A percentile compares a stretch with the other conserved stretches of the same genome.
Evolutionary conservation across 352 stramenopile species (phyloP).

Genomic region (Peronospora destructor): DNA sequence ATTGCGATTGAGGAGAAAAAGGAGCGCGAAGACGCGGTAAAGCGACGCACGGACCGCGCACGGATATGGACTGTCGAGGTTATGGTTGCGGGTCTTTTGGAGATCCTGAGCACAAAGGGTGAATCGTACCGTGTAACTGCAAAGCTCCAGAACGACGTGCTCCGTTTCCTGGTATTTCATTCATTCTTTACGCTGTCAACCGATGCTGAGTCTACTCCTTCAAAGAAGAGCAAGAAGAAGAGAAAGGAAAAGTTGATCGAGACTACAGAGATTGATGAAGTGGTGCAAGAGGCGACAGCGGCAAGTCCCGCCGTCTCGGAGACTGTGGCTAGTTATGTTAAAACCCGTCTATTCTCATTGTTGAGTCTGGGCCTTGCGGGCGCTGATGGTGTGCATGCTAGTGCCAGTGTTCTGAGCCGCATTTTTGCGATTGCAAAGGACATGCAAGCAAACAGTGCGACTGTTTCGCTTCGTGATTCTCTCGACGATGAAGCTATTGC

Average conservation of each 20-base stretch:
- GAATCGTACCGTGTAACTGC: conserved; percentile 10
- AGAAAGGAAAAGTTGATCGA: conserved; percentile 30
- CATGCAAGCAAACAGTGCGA: conserved; percentile 25
- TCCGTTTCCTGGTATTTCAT: conserved; percentile 66
- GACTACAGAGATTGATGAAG: conserved; percentile 10
- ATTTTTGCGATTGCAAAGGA: conserved; percentile 37
- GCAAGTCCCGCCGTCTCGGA: conserved; percentile 42
- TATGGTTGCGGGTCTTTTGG: conserved; percentile 40
- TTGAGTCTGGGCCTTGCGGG: conserved; percentile 50
- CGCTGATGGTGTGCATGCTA: conserved; percentile 22
- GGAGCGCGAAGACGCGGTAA: conserved; percentile 49
- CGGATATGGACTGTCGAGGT: conserved; percentile 71
- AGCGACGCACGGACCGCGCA: conserved; percentile 52
- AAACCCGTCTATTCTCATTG: conserved; percentile 64
- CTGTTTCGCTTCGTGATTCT: conserved; percentile 31
- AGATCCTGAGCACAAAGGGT: conserved; percentile 30
- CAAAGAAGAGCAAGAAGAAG: conserved; percentile 51
- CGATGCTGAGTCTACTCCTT: conserved; percentile 26
- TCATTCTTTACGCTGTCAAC: conserved; percentile 45
- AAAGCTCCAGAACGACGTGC: conserved; percentile 34
- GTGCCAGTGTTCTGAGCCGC: conserved; percentile 38
- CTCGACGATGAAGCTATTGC: conserved; percentile 29
- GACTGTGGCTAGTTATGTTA: conserved; percentile 35
- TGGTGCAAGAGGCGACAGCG: conserved; percentile 21
- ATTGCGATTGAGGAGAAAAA: conserved; percentile 73